A percentile compares a stretch with the other conserved stretches of the same genome.
Conservation (phyloP, 371 early-diverging fungal genomes). For the Actinomortierella wolfii region DNA sequence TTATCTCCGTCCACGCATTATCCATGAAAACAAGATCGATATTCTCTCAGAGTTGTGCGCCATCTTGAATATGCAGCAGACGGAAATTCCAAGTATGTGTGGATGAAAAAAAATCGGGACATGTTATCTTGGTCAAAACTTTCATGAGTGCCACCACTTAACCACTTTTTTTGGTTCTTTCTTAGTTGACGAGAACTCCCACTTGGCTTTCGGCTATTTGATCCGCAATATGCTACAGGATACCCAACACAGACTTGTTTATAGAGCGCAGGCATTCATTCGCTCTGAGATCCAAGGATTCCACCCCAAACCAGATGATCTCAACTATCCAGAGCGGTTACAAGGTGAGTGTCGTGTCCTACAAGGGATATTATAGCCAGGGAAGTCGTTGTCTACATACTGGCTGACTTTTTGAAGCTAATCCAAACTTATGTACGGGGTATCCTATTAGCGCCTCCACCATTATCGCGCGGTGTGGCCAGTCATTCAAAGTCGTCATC, state of each 20-base stretch:
- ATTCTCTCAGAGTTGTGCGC: slow-evolving; percentile 83
- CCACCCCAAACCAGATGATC: slow-evolving; percentile 70
- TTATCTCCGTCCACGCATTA: slow-evolving; percentile 83
- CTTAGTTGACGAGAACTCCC: slow-evolving; percentile 50
- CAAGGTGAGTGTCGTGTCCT: slow-evolving; percentile 26
- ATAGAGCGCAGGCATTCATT: slow-evolving; percentile 84
- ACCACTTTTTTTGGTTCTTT: no score
- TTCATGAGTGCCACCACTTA: no score
- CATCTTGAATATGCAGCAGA: slow-evolving; percentile 61
- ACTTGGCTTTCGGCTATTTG: slow-evolving; percentile 68
- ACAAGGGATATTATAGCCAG: no score
- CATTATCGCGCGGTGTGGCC: no score
- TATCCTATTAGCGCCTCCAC: no score
- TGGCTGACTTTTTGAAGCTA: no score
- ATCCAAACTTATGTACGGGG: no score
- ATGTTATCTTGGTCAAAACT: no score
- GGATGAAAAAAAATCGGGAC: no score
- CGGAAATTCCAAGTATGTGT: slow-evolving; percentile 57
- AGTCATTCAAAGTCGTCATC: slow-evolving; percentile 5
- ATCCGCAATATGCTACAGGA: slow-evolving; percentile 82
- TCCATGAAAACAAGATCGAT: slow-evolving; percentile 79
- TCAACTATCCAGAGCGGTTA: slow-evolving; percentile 54
- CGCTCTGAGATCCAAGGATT: slow-evolving; percentile 78
- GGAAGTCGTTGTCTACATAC: no score
- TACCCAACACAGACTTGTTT: slow-evolving; percentile 82